Percentiles rank a stretch among this genome's conserved stretches.
These are phyloP conservation scores for Truncatella angustata DNA, from an alignment of 2,329 filamentous ascomycete species.

Conservation along the genomic window DNA sequence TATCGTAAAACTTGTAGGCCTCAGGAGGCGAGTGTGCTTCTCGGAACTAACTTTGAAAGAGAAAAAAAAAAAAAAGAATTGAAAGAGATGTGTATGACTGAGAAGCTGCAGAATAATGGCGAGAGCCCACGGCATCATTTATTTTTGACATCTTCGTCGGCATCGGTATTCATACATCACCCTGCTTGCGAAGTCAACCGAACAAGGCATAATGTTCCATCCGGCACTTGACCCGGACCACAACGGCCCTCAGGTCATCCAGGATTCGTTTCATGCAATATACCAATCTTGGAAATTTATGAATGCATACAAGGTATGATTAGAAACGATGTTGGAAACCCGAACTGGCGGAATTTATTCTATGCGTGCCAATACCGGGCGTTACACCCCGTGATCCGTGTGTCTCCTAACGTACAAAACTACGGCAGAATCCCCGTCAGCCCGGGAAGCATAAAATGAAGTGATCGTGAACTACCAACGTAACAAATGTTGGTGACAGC, in stretches of 20 bases:
- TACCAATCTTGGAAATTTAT: background rate
- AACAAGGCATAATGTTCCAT: background rate
- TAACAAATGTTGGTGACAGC: background rate
- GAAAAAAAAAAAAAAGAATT: background rate
- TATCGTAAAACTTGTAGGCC: background rate
- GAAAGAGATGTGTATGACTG: background rate
- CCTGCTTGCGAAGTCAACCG: background rate
- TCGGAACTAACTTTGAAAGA: background rate
- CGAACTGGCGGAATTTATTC: background rate
- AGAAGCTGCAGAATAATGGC: background rate
- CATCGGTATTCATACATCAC: background rate
- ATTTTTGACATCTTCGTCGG: background rate
- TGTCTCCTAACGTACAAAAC: too few relatives aligned
- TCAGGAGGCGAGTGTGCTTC: background rate
- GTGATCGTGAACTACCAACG: too few relatives aligned
- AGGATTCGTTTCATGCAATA: too few relatives aligned
- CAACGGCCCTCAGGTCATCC: background rate
- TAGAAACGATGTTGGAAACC: background rate
- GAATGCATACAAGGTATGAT: background rate
- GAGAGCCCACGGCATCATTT: background rate
- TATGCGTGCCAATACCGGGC: too few relatives aligned
- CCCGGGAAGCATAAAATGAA: too few relatives aligned
- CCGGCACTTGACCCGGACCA: background rate
- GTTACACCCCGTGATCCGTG: too few relatives aligned
- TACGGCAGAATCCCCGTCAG: too few relatives aligned